Evolutionary conservation across 2,329 filamentous ascomycete species (phyloP), one percentile per base, ranked within the genome.

Genomic region (Aspergillus brasiliensis): DNA sequence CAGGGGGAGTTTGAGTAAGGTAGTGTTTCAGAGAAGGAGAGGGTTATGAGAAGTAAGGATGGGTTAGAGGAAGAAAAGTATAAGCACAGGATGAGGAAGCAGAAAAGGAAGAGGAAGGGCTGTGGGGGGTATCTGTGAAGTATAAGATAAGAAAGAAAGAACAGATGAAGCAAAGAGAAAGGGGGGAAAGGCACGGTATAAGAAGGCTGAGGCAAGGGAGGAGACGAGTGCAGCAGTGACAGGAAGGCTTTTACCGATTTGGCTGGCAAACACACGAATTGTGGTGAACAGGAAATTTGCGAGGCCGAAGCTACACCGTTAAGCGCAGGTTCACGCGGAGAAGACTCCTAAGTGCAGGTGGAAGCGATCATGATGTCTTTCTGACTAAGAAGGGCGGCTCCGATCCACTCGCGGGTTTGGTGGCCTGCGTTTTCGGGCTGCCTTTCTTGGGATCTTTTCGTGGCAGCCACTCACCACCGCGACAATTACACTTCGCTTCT

Each of bases 301-400:
- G 40, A 34, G 28, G 54, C 28, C 19, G 38, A 38, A 60, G 56
- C 25, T 48, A 53, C 21, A 44, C 40, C 40, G 40, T 44, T 44
- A 44, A 44, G 46, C 13, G 25, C 25, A 49, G 46, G 25, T 49
- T n/a, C 15, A 49, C 15, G 46, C 25, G 25, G 56, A 51, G 63
- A 61, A 57, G 57, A 61, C 63, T 61, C 59, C 66, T 66, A 69
- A 75, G 73, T 71, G 73, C 73, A 72, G 68, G 72, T 69, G 60
- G 65, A 65, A 62, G 62, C 61, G 66, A 48, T 44, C 51, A 59
- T 55, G 56, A 49, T 49, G 48, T 46, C 55, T 37, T 27, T 54
- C 52, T 55, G 52, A 54, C 27, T 46, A 59, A 52, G 51, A 38
- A 42, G 44, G 31, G 15, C 31, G 17, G 34, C 31, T 17, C 38